Conservation (phyloP, 2,329 filamentous ascomycete species). For the Tympanopsis confertula region DNA sequence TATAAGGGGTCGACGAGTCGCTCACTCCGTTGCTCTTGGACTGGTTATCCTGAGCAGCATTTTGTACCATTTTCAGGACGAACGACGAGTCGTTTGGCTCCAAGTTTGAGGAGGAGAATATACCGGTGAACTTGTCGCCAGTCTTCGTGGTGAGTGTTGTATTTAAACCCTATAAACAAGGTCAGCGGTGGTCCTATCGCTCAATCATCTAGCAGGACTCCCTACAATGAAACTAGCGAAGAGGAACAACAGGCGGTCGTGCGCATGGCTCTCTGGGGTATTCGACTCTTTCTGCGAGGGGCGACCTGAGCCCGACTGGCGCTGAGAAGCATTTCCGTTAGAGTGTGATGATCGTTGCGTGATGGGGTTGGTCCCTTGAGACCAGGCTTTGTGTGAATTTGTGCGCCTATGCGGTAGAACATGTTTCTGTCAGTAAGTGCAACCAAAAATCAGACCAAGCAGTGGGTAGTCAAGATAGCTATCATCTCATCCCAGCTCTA, state of each 20-base stretch:
- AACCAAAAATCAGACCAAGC: too few species aligned
- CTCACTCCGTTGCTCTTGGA: slow-evolving; percentile 25
- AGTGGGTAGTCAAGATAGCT: too few species aligned
- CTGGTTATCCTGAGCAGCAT: slow-evolving; percentile 15
- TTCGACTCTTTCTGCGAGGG: slow-evolving; percentile 14
- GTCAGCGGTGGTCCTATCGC: background rate
- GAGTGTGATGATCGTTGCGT: slow-evolving; percentile 38
- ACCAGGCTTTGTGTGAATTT: slow-evolving; percentile 44
- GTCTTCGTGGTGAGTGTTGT: slow-evolving; percentile 43
- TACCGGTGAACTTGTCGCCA: slow-evolving; percentile 48
- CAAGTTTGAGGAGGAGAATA: slow-evolving; percentile 34
- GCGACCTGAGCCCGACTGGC: slow-evolving; percentile 21
- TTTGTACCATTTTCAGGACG: slow-evolving; percentile 51
- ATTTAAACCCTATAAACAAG: background rate
- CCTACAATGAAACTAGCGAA: slow-evolving; percentile 1
- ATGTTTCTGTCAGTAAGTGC: too few species aligned
- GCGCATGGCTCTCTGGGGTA: background rate
- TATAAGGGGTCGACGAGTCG: slow-evolving; percentile 21
- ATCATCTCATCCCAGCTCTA: too few species aligned
- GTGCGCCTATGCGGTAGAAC: background rate
- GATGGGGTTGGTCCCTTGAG: slow-evolving; percentile 46
- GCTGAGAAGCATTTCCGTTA: slow-evolving; percentile 38
- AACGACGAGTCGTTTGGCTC: slow-evolving; percentile 35
- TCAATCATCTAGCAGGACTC: background rate
- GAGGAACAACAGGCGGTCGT: background rate